Conservation (phyloP, 768 basidiomycete genomes). For the Serendipita sp. region DNA sequence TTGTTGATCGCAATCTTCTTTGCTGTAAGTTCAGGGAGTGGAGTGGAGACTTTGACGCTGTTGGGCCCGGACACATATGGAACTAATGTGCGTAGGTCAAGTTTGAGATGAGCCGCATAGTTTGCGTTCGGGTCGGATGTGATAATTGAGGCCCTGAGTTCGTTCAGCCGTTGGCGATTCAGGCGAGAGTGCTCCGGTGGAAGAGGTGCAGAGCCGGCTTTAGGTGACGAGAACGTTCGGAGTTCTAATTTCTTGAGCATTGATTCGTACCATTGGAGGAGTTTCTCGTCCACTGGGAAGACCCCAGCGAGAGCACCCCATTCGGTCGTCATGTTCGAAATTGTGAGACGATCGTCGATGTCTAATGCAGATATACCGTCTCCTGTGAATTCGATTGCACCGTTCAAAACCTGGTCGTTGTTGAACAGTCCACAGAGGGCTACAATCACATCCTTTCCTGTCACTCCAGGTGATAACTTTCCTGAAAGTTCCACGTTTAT, state of each 20-base stretch:
- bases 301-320: conserved; percentile 96
- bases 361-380: conserved; percentile 63
- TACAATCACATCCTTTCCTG: conserved; percentile 96
- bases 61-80: conserved; percentile 97
- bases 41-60: conserved; percentile 92
- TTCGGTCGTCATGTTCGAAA: conserved; percentile 99
- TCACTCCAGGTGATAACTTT: conserved; percentile 70
- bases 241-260: conserved; percentile 57
- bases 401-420: conserved; percentile 90
- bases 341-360: conserved; percentile 88
- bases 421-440: conserved; percentile 94
- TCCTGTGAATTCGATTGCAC: conserved; percentile 91
- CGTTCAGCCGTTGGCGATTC: conserved; percentile 53
- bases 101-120: conserved; percentile 76
- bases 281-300: conserved; percentile 77
- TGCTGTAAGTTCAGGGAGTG: conserved; percentile 68
- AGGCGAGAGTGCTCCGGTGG: conserved; percentile 77
- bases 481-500: conserved; percentile 87
- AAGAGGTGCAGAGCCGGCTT: conserved; percentile 28
- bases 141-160: conserved; percentile 36
- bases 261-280: conserved; percentile 75
- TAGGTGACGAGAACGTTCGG: conserved; percentile 47
- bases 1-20: conserved; percentile 75
- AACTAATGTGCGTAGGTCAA: conserved; percentile 86
- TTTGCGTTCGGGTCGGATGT: conserved; percentile 61